phyloP scores from a whole-genome alignment of 139 green algal genomes.

The Raphidocelis subcapitata region DNA sequence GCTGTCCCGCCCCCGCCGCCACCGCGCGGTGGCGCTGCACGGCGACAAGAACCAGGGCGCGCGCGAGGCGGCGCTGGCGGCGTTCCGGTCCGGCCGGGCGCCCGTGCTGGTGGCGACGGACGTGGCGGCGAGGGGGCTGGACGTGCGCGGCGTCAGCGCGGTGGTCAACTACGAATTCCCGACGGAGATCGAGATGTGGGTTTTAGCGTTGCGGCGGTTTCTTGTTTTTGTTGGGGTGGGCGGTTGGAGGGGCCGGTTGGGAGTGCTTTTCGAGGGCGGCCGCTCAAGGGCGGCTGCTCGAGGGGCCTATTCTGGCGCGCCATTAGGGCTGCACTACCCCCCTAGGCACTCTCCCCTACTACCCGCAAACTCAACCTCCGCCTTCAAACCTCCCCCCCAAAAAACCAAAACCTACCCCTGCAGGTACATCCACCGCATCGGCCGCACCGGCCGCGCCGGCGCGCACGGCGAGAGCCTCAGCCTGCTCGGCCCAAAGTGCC shows the following conservation, averaged over 20 bases:
- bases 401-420: too few species aligned
- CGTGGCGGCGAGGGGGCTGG: constrained; percentile 88
- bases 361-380: too few species aligned
- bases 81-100: constrained; percentile 71
- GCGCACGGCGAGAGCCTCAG: constrained; percentile 59
- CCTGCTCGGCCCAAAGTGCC: constrained; percentile 52
- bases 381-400: too few species aligned
- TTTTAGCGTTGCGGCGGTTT: constrained; percentile 36
- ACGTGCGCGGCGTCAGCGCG: constrained; percentile 68
- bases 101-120: constrained; percentile 86
- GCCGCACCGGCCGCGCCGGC: constrained; percentile 75
- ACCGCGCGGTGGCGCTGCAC: constrained; percentile 62
- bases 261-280: neutral
- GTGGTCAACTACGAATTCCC: constrained; percentile 93
- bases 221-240: neutral
- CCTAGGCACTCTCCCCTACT: too few species aligned
- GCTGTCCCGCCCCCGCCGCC: constrained; percentile 29
- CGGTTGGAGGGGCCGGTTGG: neutral
- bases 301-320: neutral
- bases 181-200: constrained; percentile 89
- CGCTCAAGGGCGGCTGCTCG: too few species aligned
- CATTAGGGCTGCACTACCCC: constrained; percentile 12
- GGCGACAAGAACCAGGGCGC: constrained; percentile 84
- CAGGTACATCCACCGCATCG: constrained; percentile 85
- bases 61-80: constrained; percentile 70